Evolutionary conservation across 495 filamentous ascomycete species (phyloP), one percentile per base, ranked within the genome.

Genomic region (Podospora appendiculata): DNA sequence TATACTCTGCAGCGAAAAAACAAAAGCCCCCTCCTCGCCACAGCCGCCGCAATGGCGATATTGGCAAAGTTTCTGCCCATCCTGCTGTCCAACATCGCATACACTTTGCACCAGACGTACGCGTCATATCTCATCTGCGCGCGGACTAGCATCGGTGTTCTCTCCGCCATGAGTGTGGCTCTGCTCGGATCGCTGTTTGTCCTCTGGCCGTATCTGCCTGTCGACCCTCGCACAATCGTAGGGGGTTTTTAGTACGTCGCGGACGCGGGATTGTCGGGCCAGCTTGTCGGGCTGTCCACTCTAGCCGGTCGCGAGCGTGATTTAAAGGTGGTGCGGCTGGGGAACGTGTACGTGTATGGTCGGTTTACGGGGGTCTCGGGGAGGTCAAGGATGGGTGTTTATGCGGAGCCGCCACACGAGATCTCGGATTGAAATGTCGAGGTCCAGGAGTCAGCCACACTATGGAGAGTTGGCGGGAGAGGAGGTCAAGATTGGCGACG

Each of bases 21-120:
- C 14, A 19, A 13, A 33, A 33, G 7, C n/a, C 36, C 19, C 3
- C 19, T 41, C 6, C 14, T 17, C 8, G n/a, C 18, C 33, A 12
- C 40, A 11, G 47, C 35, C 10, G 33, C 33, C 33, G 16, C 18
- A 9, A 4, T 48, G 12, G 13, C 47, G 1, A 39, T 48, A 16
- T 16, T 48, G 2, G 25, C 47, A 5, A 48, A 40, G 34, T 40
- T 40, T n/a, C 34, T 48, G 11, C 47, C 47, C 36, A 35, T 48
- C 47, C n/a, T 48, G 12, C 38, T 48, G 35, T 39, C 47, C 8
- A 48, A 48, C 16, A 40, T 48, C 12, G 34, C 32, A 1, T 48
- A 48, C 14, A 48, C n/a, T 9, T 33, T 48, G 14, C 33, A 48
- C 13, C 47, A 48, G 36, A 48, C 47, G 1, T 48, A 48, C 35